These are phyloP conservation scores for Malassezia sympodialis DNA, from an alignment of 1,284 basidiomycete genomes.

Conservation along the genomic window DNA sequence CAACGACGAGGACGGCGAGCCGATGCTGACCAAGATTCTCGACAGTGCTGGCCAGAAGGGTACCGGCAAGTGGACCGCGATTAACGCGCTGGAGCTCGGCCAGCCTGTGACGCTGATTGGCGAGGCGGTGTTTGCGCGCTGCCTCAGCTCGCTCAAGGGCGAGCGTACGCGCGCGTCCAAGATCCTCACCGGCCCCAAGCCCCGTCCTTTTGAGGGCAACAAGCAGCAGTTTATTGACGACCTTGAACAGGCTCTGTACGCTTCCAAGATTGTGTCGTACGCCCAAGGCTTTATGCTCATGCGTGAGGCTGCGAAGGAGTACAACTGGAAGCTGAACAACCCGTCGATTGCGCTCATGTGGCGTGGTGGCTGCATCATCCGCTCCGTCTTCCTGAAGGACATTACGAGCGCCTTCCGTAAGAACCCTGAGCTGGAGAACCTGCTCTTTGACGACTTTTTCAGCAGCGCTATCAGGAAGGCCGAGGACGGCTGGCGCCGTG, in stretches of 20 bases:
- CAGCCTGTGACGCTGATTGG: conserved; percentile 86
- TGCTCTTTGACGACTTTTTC: conserved; percentile 97
- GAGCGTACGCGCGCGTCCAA: conserved; percentile 91
- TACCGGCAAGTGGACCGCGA: conserved; percentile 99
- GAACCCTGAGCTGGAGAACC: conserved; percentile 74
- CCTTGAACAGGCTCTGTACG: conserved; percentile 97
- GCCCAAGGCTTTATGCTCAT: conserved; percentile 99
- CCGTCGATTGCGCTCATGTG: conserved; percentile 97
- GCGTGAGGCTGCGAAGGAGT: conserved; percentile 94
- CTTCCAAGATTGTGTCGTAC: conserved; percentile 78
- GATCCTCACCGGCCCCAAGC: conserved; percentile 74
- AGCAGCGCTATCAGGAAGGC: conserved; percentile 84
- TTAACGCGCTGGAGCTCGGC: conserved; percentile 92
- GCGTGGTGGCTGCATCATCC: conserved; percentile 98
- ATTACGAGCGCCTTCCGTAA: conserved; percentile 76
- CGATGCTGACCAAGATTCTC: conserved; percentile 85
- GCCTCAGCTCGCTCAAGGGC: conserved; percentile 92
- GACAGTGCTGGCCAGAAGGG: conserved; percentile 86
- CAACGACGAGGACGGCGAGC: conserved; percentile 87
- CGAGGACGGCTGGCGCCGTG: conserved; percentile 95
- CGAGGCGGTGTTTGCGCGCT: conserved; percentile 97
- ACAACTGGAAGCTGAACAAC: conserved; percentile 60
- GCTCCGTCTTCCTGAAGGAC: conserved; percentile 49
- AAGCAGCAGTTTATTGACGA: conserved; percentile 98
- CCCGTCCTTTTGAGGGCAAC: conserved; percentile 89